These are phyloP conservation scores for Phytophthora palmivora DNA, from an alignment of 352 stramenopile species.

Conservation along the genomic window DNA sequence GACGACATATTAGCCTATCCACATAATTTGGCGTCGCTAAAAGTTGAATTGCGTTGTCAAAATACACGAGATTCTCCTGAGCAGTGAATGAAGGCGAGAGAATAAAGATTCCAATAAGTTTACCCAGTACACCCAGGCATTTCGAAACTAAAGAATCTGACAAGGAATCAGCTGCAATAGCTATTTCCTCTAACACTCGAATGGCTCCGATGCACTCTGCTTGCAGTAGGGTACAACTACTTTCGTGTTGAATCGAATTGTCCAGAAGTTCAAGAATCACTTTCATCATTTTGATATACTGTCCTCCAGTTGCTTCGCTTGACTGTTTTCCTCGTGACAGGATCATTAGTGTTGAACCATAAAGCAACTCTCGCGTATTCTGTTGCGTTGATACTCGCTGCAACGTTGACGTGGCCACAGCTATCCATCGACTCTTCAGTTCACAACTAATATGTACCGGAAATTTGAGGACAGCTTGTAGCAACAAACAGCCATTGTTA, in stretches of 20 bases:
- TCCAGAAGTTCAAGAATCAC: slow-evolving; percentile 24
- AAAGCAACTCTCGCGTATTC: slow-evolving; percentile 17
- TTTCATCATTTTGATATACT: slow-evolving; percentile 33
- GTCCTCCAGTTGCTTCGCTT: slow-evolving; percentile 3
- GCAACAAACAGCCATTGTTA: slow-evolving; percentile 24
- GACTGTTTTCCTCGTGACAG: slow-evolving; percentile 16
- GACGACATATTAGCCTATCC: slow-evolving; percentile 12
- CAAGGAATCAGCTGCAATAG: slow-evolving; percentile 13
- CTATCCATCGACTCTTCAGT: slow-evolving; percentile 30
- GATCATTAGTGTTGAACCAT: slow-evolving; percentile 21
- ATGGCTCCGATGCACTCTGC: slow-evolving; percentile 22
- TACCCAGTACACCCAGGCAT: slow-evolving; percentile 26
- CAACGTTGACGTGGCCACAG: slow-evolving; percentile 24
- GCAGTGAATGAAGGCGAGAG: slow-evolving; percentile 20
- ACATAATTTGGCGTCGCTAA: slow-evolving; percentile 22
- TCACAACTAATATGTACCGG: slow-evolving; percentile 10
- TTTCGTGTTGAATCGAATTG: slow-evolving; percentile 23
- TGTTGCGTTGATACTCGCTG: slow-evolving; percentile 14
- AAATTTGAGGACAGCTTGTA: slow-evolving; percentile 21
- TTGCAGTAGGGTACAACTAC: slow-evolving; percentile 19
- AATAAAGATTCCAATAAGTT: slow-evolving; percentile 22
- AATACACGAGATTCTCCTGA: slow-evolving; percentile 7
- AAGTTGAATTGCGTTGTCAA: slow-evolving; percentile 16
- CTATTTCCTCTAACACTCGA: slow-evolving; percentile 28
- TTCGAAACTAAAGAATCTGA: slow-evolving; percentile 28